Evolutionary conservation across 2,329 filamentous ascomycete species (phyloP), one percentile per base, ranked within the genome.

Genomic region (Ceratocystis eucalypticola): DNA sequence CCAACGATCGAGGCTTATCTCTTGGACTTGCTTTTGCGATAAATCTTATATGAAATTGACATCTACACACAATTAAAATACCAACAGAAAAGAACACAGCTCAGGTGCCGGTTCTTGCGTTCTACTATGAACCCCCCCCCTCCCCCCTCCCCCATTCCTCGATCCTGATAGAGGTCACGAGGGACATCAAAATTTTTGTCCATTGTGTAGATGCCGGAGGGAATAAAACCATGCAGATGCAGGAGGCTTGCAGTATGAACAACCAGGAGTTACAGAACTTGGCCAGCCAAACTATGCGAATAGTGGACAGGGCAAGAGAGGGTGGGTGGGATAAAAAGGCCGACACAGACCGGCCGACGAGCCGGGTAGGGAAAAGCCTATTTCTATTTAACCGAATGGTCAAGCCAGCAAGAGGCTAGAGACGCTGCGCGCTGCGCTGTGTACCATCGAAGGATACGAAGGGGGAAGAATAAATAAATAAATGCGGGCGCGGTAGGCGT

Each of bases 301-400:
- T 41, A 41, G 37, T 41, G 37, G 37, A 41, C 37, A 41, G 37
- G 37, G 37, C 37, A 41, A 30, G 25, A 30, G 30, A 37, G 8
- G 53, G 22, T 33, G 53, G 3, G 28, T 59, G 55, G 55, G 55
- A 33, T 59, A 59, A 59, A 37, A 59, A 7, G 55, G 55, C 55
- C 55, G 28, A 37, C 55, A 59, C 55, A 33, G 12, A 20, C 55
- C 15, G 28, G 55, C 55, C 28, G 33, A 59, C 8, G 55, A 59
- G 28, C 30, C 55, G 28, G 28, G 55, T 59, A 59, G 28, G 55
- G 55, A 59, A 59, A 59, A 59, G 55, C 7, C 55, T 59, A 59
- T 59, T 59, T 59, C 25, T 59, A 59, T 59, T 59, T 59, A 59
- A 59, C 55, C 55, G 55, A 59, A 33, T 17, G 55, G n/a, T n/a